Evolutionary conservation across 306 rosid genomes (phyloP).

Genomic region (Quercus robur): DNA sequence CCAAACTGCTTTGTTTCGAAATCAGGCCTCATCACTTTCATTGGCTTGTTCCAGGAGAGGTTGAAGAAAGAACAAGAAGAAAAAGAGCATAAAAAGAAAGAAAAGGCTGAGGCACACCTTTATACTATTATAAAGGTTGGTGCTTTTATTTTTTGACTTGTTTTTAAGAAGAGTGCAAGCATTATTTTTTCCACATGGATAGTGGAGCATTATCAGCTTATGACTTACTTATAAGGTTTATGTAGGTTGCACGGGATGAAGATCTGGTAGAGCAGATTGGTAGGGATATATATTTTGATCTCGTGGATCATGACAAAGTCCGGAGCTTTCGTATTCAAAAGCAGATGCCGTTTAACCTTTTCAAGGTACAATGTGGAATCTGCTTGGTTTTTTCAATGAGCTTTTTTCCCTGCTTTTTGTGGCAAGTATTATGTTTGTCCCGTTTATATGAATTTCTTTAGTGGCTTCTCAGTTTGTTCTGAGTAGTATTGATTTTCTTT

Average conservation of each 20-base stretch:
- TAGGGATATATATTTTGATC: slow-evolving; percentile 85
- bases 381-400: not conserved
- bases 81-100: slow-evolving; percentile 82
- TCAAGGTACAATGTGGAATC: slow-evolving; percentile 58
- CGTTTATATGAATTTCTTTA: no score
- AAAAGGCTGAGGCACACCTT: slow-evolving; percentile 85
- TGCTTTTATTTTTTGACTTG: slow-evolving; percentile 10
- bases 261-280: slow-evolving; percentile 79
- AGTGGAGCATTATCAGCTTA: not conserved
- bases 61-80: slow-evolving; percentile 91
- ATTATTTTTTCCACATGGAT: not conserved
- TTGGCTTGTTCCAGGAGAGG: slow-evolving; percentile 57
- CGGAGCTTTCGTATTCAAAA: slow-evolving; percentile 81
- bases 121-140: slow-evolving; percentile 83
- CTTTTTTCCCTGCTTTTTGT: no score
- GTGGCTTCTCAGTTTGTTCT: no score
- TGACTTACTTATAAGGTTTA: slow-evolving; percentile 13
- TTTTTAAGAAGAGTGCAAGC: slow-evolving; percentile 7
- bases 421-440: no score
- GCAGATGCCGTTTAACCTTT: slow-evolving; percentile 58
- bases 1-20: not conserved
- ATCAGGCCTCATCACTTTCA: not conserved
- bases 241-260: slow-evolving; percentile 81
- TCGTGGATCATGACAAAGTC: slow-evolving; percentile 94
- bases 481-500: no score